Conservation (phyloP, 2,329 filamentous ascomycete species). For the Ilyonectria sp. region DNA sequence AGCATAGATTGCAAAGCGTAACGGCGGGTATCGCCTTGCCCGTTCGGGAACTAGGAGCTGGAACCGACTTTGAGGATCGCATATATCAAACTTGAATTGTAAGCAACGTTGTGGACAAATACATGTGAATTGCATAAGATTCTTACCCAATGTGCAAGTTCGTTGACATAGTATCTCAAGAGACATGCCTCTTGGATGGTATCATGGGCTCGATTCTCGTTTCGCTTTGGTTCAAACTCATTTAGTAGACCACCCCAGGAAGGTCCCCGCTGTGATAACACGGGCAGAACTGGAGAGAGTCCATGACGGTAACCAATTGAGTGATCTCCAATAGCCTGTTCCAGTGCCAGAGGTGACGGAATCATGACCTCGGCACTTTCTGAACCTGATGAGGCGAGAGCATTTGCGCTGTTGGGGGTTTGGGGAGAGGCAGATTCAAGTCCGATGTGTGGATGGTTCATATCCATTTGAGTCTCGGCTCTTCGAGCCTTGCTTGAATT, state of each 20-base stretch:
- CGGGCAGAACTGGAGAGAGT: background rate
- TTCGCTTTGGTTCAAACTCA: conserved; percentile 18
- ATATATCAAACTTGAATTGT: conserved; percentile 36
- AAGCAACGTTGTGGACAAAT: rapidly evolving
- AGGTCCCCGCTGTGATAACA: conserved; percentile 27
- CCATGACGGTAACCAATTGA: background rate
- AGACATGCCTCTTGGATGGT: conserved; percentile 40
- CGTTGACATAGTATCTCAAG: conserved; percentile 39
- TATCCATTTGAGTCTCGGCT: background rate
- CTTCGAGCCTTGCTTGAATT: background rate
- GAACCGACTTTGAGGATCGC: conserved; percentile 32
- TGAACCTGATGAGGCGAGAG: background rate
- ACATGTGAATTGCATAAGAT: rapidly evolving
- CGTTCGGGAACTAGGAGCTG: conserved; percentile 37
- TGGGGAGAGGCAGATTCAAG: conserved; percentile 1
- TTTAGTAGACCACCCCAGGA: conserved; percentile 30
- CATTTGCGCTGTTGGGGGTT: background rate
- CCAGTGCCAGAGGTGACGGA: background rate
- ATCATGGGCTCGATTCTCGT: background rate
- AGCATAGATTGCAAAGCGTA: conserved; percentile 37
- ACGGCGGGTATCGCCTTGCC: conserved; percentile 33
- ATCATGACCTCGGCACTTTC: conserved; percentile 1
- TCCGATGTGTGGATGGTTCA: background rate
- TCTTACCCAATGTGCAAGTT: conserved; percentile 38
- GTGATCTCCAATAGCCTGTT: background rate